Conservation (phyloP, 75 land plant species). For the Ceratopteris richardii region DNA sequence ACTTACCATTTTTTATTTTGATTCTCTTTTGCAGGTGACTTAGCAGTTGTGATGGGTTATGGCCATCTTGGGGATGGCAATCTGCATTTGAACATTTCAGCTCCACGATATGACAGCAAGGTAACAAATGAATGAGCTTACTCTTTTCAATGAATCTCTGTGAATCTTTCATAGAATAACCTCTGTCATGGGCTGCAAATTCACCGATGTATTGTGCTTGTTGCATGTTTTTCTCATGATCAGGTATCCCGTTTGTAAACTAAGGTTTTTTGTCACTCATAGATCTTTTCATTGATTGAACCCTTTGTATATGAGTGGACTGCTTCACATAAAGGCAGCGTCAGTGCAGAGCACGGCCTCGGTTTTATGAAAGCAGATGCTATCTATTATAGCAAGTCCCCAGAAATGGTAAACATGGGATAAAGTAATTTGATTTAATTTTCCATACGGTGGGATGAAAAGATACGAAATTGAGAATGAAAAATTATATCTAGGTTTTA, state of each 20-base stretch:
- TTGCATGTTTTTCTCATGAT: too few species aligned
- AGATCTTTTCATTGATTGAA: constrained; percentile 79
- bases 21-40: constrained; percentile 39
- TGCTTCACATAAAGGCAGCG: constrained; percentile 69
- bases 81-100: constrained; percentile 82
- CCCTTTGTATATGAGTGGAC: constrained; percentile 99
- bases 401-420: constrained; percentile 78
- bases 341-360: constrained; percentile 97
- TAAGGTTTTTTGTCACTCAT: too few species aligned
- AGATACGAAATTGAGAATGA: background rate
- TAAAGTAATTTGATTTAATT: constrained; percentile 1
- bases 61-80: constrained; percentile 99
- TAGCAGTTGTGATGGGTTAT: constrained; percentile 76
- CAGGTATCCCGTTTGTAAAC: too few species aligned
- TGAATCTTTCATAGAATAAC: too few species aligned
- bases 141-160: background rate
- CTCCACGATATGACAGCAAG: constrained; percentile 56
- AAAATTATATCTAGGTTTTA: background rate
- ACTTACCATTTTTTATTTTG: too few species aligned
- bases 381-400: constrained; percentile 85
- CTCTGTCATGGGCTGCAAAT: background rate
- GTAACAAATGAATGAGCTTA: constrained; percentile 34
- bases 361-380: constrained; percentile 96
- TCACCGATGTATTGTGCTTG: background rate
- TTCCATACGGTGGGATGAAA: background rate